These are phyloP conservation scores for Suhomyces anneliseae DNA, from an alignment of 1,139 yeast species.

Conservation along the genomic window DNA sequence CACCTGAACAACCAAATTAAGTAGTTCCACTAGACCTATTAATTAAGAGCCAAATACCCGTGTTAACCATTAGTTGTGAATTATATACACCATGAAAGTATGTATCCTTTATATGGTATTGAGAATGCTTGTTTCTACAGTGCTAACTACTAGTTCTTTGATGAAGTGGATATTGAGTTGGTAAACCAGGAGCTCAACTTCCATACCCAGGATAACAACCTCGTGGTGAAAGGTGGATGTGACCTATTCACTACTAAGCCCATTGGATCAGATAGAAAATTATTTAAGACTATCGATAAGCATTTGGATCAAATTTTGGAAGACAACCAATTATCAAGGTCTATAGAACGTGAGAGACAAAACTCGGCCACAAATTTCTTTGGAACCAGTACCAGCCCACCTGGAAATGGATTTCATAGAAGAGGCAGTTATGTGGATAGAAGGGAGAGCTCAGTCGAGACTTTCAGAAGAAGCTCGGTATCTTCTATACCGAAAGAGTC, in stretches of 20 bases:
- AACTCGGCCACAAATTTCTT: slow-evolving; percentile 37
- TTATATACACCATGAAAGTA: slow-evolving; percentile 17
- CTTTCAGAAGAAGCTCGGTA: slow-evolving; percentile 12
- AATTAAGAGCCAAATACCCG: background rate
- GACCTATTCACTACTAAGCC: slow-evolving; percentile 94
- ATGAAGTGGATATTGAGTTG: slow-evolving; percentile 85
- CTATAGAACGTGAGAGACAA: slow-evolving; percentile 43
- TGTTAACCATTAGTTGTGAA: no score
- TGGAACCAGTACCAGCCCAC: slow-evolving; percentile 41
- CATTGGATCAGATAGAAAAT: slow-evolving; percentile 82
- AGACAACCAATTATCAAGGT: slow-evolving; percentile 49
- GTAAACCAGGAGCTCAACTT: slow-evolving; percentile 86
- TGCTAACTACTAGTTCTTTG: slow-evolving; percentile 65
- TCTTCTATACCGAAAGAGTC: slow-evolving; percentile 10
- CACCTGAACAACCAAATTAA: slow-evolving; percentile 16
- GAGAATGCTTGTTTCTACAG: background rate
- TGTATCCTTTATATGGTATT: slow-evolving; percentile 4
- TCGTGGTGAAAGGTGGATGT: slow-evolving; percentile 78
- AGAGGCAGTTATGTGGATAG: slow-evolving; percentile 27
- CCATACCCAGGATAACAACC: slow-evolving; percentile 82
- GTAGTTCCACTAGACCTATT: background rate
- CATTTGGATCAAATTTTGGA: slow-evolving; percentile 69
- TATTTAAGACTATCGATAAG: slow-evolving; percentile 83
- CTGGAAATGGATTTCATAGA: slow-evolving; percentile 8
- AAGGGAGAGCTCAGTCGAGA: slow-evolving; percentile 26